Conservation (phyloP, 2,329 filamentous ascomycete species). For the Coniochaeta prunicola region DNA sequence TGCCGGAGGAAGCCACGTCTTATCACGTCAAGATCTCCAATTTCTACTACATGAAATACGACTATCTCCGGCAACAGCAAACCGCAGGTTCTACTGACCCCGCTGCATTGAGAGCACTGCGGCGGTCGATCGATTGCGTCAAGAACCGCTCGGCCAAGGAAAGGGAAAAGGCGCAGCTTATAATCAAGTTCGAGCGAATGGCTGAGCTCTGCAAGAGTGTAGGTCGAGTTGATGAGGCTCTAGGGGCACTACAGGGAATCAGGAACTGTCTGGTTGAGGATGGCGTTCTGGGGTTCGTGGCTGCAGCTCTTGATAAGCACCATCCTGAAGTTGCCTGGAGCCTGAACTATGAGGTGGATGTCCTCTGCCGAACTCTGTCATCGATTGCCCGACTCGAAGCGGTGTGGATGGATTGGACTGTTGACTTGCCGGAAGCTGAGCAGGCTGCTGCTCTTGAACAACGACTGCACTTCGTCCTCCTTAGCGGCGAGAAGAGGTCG, state of each 20-base stretch:
- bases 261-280: constrained; percentile 53
- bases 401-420: constrained; percentile 49
- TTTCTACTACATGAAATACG: constrained; percentile 60
- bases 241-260: constrained; percentile 52
- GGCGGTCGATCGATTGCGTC: constrained; percentile 56
- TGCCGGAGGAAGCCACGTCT: constrained; percentile 24
- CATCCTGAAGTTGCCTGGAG: constrained; percentile 48
- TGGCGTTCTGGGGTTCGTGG: constrained; percentile 48
- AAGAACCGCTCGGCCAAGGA: constrained; percentile 46
- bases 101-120: constrained; percentile 47
- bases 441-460: constrained; percentile 55
- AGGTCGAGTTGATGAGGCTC: constrained; percentile 48
- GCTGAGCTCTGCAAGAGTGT: constrained; percentile 51
- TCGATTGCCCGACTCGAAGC: constrained; percentile 53
- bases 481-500: constrained; percentile 22
- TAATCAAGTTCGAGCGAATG: constrained; percentile 59
- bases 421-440: constrained; percentile 41
- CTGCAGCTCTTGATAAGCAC: constrained; percentile 36
- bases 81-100: constrained; percentile 30
- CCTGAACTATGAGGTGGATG: constrained; percentile 38
- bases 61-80: constrained; percentile 39
- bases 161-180: constrained; percentile 51
- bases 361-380: constrained; percentile 51
- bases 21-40: constrained; percentile 63
- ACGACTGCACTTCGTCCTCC: constrained; percentile 43